A percentile compares a stretch with the other conserved stretches of the same genome.
phyloP scores from a whole-genome alignment of 202 grass and related monocot species.

The Hordeum pubiflorum region DNA sequence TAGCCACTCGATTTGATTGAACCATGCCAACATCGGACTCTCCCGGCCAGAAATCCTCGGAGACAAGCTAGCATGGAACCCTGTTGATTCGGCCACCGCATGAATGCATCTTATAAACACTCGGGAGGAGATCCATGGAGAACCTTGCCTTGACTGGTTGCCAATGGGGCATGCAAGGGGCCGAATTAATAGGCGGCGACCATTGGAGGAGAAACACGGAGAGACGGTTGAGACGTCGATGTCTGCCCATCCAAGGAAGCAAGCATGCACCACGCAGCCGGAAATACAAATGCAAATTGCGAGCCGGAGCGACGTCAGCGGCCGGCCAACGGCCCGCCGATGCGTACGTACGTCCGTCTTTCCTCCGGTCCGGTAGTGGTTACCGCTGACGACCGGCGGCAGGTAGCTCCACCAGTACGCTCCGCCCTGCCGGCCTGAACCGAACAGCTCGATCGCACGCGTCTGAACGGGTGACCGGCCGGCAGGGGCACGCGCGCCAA shows the following conservation, averaged over 20 bases:
- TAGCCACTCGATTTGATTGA: constrained; percentile 35
- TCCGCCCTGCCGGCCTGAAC: not conserved
- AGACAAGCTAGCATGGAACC: not conserved
- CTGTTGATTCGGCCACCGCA: not conserved
- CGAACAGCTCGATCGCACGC: not conserved
- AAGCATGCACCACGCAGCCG: constrained; percentile 25
- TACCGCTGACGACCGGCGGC: not conserved
- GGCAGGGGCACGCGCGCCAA: not conserved
- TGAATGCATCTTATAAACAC: not conserved
- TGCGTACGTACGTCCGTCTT: constrained; percentile 10
- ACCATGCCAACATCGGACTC: constrained; percentile 56
- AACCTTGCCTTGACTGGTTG: not conserved
- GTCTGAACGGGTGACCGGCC: not conserved
- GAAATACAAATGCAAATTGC: constrained; percentile 34
- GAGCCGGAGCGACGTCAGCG: not conserved
- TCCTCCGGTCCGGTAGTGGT: constrained; percentile 9
- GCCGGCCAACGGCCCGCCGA: constrained; percentile 30
- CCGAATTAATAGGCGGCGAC: constrained; percentile 48
- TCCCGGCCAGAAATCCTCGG: constrained; percentile 13
- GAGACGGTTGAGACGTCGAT: constrained; percentile 44
- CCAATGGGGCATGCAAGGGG: not conserved
- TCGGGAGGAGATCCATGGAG: not conserved
- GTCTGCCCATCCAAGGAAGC: constrained; percentile 2
- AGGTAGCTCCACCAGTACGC: not conserved
- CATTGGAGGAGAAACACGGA: not conserved